phyloP scores from a whole-genome alignment of 2,329 filamentous ascomycete genomes.

The Talaromyces amestolkiae region DNA sequence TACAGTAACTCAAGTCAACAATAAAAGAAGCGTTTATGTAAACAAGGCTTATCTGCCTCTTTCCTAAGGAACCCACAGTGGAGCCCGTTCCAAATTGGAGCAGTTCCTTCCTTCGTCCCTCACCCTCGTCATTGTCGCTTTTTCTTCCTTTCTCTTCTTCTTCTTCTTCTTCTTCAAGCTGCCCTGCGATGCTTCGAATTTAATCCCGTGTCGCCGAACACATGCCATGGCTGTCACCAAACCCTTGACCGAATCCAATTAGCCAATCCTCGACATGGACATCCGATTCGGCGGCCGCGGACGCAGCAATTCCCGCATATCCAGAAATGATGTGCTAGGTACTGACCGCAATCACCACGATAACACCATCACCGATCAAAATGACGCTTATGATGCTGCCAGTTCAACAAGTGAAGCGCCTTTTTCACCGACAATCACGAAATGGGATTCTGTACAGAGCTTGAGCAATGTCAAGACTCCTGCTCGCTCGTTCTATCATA shows the following conservation, averaged over 20 bases:
- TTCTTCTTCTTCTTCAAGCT: neutral
- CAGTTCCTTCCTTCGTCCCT: neutral
- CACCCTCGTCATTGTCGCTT: neutral
- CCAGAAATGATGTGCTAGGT: neutral
- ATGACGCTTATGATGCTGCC: constrained; percentile 1
- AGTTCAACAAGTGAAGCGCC: constrained; percentile 1
- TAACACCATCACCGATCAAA: constrained; percentile 11
- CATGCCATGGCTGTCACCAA: constrained; percentile 2
- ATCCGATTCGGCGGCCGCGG: constrained; percentile 13
- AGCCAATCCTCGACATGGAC: constrained; percentile 4
- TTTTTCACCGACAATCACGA: constrained; percentile 1
- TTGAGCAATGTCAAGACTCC: constrained; percentile 41
- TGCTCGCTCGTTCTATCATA: constrained; percentile 45
- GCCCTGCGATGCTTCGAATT: neutral
- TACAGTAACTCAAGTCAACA: neutral
- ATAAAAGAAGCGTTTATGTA: neutral
- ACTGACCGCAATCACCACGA: neutral
- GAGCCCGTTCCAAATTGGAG: neutral
- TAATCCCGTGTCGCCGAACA: neutral
- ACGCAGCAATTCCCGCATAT: constrained; percentile 16
- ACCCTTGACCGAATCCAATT: neutral
- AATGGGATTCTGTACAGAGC: constrained; percentile 24
- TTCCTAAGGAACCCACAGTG: constrained; percentile 9
- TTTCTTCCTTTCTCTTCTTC: neutral
- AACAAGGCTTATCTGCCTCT: constrained; percentile 7